Evolutionary conservation across 306 rosid genomes (phyloP).

Genomic region (Trifolium dubium): DNA sequence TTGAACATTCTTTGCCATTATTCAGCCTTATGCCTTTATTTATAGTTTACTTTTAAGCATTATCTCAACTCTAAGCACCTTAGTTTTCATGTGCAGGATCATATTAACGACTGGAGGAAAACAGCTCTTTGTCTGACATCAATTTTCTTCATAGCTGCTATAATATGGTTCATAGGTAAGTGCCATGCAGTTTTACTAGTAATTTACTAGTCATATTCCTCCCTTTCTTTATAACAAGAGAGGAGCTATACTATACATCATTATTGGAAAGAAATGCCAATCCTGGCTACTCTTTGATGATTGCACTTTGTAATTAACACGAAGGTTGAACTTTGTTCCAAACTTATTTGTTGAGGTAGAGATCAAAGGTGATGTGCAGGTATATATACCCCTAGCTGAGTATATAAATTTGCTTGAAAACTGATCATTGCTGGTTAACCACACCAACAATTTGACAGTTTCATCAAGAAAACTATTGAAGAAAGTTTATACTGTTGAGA

Average conservation of each 20-base stretch:
- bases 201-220: not conserved
- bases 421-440: slow-evolving; percentile 5
- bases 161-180: slow-evolving; percentile 81
- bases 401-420: slow-evolving; percentile 27
- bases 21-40: slow-evolving; percentile 17
- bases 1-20: slow-evolving; percentile 24
- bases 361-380: slow-evolving; percentile 13
- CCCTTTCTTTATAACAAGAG: not conserved
- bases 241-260: slow-evolving; percentile 15
- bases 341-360: slow-evolving; percentile 5
- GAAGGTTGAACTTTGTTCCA: slow-evolving; percentile 20
- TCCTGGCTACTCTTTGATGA: slow-evolving; percentile 10
- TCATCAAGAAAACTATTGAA: slow-evolving; percentile 12
- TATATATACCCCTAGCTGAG: not conserved
- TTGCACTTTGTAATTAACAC: slow-evolving; percentile 16
- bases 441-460: slow-evolving; percentile 6
- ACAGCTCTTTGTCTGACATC: slow-evolving; percentile 73
- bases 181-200: slow-evolving; percentile 26
- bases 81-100: slow-evolving; percentile 60
- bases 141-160: slow-evolving; percentile 75
- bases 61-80: slow-evolving; percentile 31
- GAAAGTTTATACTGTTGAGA: slow-evolving; percentile 22
- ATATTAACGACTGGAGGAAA: slow-evolving; percentile 71
- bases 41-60: slow-evolving; percentile 21
- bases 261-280: slow-evolving; percentile 20